Evolutionary conservation across 768 basidiomycete genomes (phyloP), one percentile per base, ranked within the genome.

Genomic region (Lentinus tigrinus): DNA sequence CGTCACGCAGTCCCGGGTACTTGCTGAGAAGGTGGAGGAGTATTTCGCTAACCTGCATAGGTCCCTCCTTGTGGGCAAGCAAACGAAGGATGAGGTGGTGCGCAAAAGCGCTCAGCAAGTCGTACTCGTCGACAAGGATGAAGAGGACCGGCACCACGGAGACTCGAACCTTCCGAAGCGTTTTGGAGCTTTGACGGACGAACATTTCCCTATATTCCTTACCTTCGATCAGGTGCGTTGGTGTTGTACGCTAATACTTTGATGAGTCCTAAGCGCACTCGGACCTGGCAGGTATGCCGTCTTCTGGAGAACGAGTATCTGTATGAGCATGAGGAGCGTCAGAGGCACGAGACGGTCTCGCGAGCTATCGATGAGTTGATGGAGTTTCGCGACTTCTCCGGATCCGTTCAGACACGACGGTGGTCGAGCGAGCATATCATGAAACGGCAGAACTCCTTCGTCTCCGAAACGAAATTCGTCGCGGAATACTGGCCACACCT

Each of bases 21-120:
- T 91, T 3, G 86, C 86, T 0, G 73, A 72, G n/a, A 88, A 87
- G 60, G 89, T 91, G n/a, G 77, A 85, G 60, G 83, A 85, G 42
- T 84, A 87, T 65, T 91, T 85, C 63, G 54, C 61, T 4, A 67
- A 72, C 2, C 68, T 73, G 44, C 67, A 77, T 3, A 68, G 71
- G 0, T 63, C 75, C 47, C 75, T 82, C 42, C 73, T 86, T 10
- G 67, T 40, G 2, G 19, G 47, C 24, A 40, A 63, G 4, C 58
- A 52, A 52, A 36, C 62, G 38, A n/a, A 46, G 74, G 55, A 53
- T 56, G 39, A 57, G 48, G n/a, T 58, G 39, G 43, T 62, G 26
- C 52, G 40, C 38, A 54, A 36, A 23, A 31, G 7, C 34, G 38
- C n/a, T n/a, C n/a, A 4, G 36, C 19, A 46, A 7, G 28, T 48